These are phyloP conservation scores for Ophiostoma sp. DNA, from an alignment of 2,329 filamentous ascomycete species.

Conservation along the genomic window DNA sequence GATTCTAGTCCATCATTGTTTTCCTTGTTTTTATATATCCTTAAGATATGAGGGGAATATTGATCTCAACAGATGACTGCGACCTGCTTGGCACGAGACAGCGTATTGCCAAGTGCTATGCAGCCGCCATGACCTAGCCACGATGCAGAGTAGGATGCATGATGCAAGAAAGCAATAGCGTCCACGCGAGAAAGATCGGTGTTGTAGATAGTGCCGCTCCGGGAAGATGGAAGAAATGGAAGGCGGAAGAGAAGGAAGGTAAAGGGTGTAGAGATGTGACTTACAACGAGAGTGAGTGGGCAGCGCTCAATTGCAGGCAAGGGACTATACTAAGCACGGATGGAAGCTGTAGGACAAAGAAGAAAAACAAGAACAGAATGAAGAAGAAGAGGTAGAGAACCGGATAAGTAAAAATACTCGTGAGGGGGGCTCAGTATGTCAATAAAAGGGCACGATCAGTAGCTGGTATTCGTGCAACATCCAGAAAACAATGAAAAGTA, in stretches of 20 bases:
- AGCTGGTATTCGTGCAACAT: background rate
- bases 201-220: no score
- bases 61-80: no score
- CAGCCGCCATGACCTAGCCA: no score
- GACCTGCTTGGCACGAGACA: no score
- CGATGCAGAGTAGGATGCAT: no score
- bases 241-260: background rate
- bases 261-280: background rate
- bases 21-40: no score
- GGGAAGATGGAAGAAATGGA: background rate
- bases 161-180: no score
- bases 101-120: no score
- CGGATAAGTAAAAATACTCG: background rate
- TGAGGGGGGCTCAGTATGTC: background rate
- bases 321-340: background rate
- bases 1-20: no score
- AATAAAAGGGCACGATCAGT: background rate
- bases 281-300: background rate
- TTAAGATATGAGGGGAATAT: no score
- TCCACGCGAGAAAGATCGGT: no score
- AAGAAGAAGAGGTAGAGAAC: background rate
- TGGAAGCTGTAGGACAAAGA: background rate
- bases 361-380: constrained; percentile 14
- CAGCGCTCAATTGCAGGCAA: background rate
- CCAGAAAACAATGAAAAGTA: background rate